Percentiles rank a stretch among this genome's conserved stretches.
phyloP scores from a whole-genome alignment of 805 yeast genomes.

The Lipomyces yamanashiensis region DNA sequence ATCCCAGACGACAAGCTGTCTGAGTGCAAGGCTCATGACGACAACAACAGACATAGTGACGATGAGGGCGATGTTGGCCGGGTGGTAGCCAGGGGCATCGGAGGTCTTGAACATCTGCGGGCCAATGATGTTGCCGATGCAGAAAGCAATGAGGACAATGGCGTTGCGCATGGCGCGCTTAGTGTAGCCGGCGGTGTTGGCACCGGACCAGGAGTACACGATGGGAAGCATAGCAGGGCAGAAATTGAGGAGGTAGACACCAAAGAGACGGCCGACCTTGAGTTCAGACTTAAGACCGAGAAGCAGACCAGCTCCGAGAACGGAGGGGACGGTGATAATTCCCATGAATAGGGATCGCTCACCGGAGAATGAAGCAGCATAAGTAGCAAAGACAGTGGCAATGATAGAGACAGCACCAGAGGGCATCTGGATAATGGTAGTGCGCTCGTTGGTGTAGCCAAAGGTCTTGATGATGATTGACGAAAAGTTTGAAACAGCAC shows the following conservation, averaged over 20 bases:
- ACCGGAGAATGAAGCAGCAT: conserved; percentile 40
- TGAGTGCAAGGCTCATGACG: conserved; percentile 50
- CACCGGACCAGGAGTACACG: conserved; percentile 22
- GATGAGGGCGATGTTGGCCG: conserved; percentile 5
- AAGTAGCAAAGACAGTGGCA: conserved; percentile 50
- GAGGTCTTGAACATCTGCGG: conserved; percentile 63
- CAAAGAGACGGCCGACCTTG: conserved; percentile 42
- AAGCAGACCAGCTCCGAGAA: conserved; percentile 24
- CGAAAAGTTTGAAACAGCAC: conserved; percentile 58
- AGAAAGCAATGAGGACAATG: conserved; percentile 64
- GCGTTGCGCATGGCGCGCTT: conserved; percentile 68
- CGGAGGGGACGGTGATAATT: conserved; percentile 19
- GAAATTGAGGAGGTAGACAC: conserved; percentile 41
- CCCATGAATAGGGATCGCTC: conserved; percentile 21
- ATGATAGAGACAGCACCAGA: conserved; percentile 47
- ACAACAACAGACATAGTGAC: conserved; percentile 51
- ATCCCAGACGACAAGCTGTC: conserved; percentile 45
- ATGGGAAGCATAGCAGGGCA: conserved; percentile 41
- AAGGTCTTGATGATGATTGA: conserved; percentile 53
- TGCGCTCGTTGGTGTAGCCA: conserved; percentile 44
- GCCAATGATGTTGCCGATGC: conserved; percentile 69
- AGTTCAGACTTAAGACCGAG: conserved; percentile 28
- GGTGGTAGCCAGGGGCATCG: conserved; percentile 51
- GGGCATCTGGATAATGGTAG: conserved; percentile 49
- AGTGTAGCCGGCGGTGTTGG: conserved; percentile 74